Percentiles rank a stretch among this genome's conserved stretches.
These are phyloP conservation scores for Neophaeococcomyces mojaviensis DNA, from an alignment of 2,329 filamentous ascomycete species.

Conservation along the genomic window DNA sequence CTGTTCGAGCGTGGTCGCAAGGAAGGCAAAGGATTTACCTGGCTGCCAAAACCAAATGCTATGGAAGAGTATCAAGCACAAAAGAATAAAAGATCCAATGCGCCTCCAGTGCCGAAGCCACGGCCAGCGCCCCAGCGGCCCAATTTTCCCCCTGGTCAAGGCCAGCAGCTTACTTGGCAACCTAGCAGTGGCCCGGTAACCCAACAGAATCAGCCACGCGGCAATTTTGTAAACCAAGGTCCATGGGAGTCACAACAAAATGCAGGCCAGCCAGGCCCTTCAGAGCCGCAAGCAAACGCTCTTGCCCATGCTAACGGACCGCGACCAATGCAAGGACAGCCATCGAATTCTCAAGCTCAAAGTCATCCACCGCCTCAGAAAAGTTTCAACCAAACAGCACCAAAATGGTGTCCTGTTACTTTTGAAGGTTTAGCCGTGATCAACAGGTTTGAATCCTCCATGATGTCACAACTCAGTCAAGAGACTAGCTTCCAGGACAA, in stretches of 20 bases:
- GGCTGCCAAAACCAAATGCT: slow-evolving; percentile 48
- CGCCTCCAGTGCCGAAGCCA: slow-evolving; percentile 19
- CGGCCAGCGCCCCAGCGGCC: slow-evolving; percentile 13
- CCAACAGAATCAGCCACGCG: background rate
- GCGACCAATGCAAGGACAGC: slow-evolving; percentile 9
- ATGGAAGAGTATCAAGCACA: slow-evolving; percentile 15
- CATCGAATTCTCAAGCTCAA: slow-evolving; percentile 12
- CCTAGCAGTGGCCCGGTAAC: background rate
- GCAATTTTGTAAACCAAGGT: slow-evolving; percentile 6
- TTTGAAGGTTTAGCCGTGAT: slow-evolving; percentile 11
- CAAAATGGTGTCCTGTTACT: slow-evolving; percentile 10
- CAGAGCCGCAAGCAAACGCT: background rate
- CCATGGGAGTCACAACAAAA: slow-evolving; percentile 1
- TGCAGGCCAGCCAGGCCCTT: background rate
- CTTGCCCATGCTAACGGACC: background rate
- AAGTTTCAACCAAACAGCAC: slow-evolving; percentile 8
- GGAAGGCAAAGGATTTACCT: slow-evolving; percentile 57
- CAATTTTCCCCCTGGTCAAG: slow-evolving; percentile 5
- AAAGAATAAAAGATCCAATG: slow-evolving; percentile 13
- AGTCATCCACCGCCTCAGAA: slow-evolving; percentile 8
- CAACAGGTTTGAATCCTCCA: slow-evolving; percentile 7
- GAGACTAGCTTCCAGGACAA: slow-evolving; percentile 11
- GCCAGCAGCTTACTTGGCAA: slow-evolving; percentile 5
- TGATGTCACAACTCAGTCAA: slow-evolving; percentile 7
- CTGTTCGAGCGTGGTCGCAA: slow-evolving; percentile 54